A percentile compares a stretch with the other conserved stretches of the same genome.
phyloP scores from a whole-genome alignment of 495 filamentous ascomycete species.

The Copromyces sp. region DNA sequence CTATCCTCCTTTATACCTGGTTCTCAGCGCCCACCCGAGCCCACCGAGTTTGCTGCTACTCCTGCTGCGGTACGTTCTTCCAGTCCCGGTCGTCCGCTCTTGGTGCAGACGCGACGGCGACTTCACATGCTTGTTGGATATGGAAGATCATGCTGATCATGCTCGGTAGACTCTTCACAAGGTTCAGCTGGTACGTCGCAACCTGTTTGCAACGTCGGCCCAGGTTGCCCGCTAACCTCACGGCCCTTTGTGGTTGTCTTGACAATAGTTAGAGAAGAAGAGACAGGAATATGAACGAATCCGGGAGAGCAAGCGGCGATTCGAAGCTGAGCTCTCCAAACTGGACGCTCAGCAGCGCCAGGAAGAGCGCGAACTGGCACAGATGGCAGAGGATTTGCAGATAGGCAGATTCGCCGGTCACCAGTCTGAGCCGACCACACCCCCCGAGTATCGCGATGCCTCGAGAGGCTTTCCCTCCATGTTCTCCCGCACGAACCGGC shows the following conservation, averaged over 20 bases:
- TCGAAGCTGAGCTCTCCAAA: conserved; percentile 79
- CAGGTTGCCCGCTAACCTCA: conserved; percentile 7
- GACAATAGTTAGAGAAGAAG: conserved; percentile 77
- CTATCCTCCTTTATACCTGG: conserved; percentile 55
- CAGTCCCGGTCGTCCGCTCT: neutral
- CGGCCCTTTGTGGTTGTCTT: neutral
- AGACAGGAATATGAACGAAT: conserved; percentile 77
- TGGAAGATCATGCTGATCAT: conserved; percentile 2
- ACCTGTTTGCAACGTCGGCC: neutral
- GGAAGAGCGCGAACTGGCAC: conserved; percentile 72
- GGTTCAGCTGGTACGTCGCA: conserved; percentile 47
- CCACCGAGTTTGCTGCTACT: conserved; percentile 33
- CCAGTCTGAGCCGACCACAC: conserved; percentile 89
- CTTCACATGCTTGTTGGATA: neutral
- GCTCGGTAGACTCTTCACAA: conserved; percentile 41
- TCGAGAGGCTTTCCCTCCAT: conserved; percentile 56
- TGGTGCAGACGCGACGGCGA: neutral
- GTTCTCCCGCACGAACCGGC: conserved; percentile 68
- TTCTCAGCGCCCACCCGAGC: conserved; percentile 28
- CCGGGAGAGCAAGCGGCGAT: conserved; percentile 71
- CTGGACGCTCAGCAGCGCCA: conserved; percentile 70
- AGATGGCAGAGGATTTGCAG: conserved; percentile 63
- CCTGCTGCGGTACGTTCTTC: conserved; percentile 25
- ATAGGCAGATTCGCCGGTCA: conserved; percentile 46
- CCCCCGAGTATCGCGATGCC: conserved; percentile 80